Evolutionary conservation across 2,329 filamentous ascomycete species (phyloP), one percentile per base, ranked within the genome.

Genomic region (Blastomyces parvus): DNA sequence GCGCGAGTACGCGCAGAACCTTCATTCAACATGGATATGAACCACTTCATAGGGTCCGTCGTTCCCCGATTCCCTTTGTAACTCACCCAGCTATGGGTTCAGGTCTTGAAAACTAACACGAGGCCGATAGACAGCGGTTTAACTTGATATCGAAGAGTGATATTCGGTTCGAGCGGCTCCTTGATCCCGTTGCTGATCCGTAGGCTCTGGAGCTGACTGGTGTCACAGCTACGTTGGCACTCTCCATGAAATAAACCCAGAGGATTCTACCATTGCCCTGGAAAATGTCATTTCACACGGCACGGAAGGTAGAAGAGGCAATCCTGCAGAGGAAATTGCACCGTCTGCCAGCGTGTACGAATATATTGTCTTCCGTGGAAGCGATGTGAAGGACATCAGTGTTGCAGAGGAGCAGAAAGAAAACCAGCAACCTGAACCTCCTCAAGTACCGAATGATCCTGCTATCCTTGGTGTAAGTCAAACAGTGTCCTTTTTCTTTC

Each of bases 341-440:
- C 84, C 91, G 3, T 93, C 90, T 42, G 88, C 94, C 66, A 90
- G 90, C 74, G 84, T 96, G 72, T 99, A 97, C 81, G 94, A 97
- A 75, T 97, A 97, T 80, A 97, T 99, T 73, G 91, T 99, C 68
- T 99, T 99, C 78, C 88, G 93, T 65, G 94, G 94, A 70, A 97
- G 91, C 76, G 94, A 99, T 81, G 94, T 99, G 74, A 99, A 99
- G 79, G 94, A 99, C 76, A 83, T 99, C 71, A 89, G 91, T 71
- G 93, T 99, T 72, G 92, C 96, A 72, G 89, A 96, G 70, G 84
- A 87, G 56, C 86, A 89, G 50, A 84, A 86, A 69, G 80, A 86
- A 67, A 85, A 86, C 70, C 87, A 90, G 75, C 86, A 91, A 73
- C 87, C 87, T 67, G 86, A 88, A 71, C 87, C 88, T 64, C 88